Evolutionary conservation across 2,329 filamentous ascomycete genomes (phyloP), one percentile per base, ranked within the genome.

Genomic region (Pseudocercospora vitis): DNA sequence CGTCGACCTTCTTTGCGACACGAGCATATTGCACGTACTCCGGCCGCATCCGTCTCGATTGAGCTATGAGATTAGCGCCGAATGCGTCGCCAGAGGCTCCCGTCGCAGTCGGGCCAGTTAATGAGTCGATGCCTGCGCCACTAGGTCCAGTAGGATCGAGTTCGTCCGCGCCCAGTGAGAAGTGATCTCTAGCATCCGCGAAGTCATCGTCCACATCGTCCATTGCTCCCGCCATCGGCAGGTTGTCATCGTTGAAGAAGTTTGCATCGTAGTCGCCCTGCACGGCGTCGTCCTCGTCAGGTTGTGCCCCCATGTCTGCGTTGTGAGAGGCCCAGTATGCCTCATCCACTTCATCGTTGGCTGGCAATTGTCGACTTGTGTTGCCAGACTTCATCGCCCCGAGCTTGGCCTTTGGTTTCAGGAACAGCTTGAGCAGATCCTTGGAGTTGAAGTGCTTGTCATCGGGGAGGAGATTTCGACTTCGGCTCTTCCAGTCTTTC

Each of bases 391-490:
- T 84, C 44, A 85, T 81, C 53, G 84, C 82, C 39, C 87, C 85
- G 72, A 96, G 82, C 35, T 87, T 86, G 8, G 91, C 90, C 70
- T 91, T 95, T 23, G 94, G 94, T 71, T 99, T 99, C 23, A 97
- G 79, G 79, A 97, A 99, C 1, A 99, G 81, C 47, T 85, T 88
- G 5, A 97, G 78, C 0, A 99, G 78, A 61, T 95, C 89, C 68
- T 88, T 88, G 7, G 92, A 97, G 75, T 91, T 96, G 77, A 99
- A 97, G 70, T 97, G 91, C 73, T 96, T 96, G 74, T 99, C 94
- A 67, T 99, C 94, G 2, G 95, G 92, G 3, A 99, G 83, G 2
- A 99, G 80, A 68, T 99, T 96, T 45, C 90, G 83, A 1, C 88
- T 91, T 72, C 95, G 96, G 32, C 89, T 94, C 71, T 89, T 94